These are phyloP conservation scores for Bullera alba DNA, from an alignment of 768 basidiomycete genomes.

Conservation along the genomic window DNA sequence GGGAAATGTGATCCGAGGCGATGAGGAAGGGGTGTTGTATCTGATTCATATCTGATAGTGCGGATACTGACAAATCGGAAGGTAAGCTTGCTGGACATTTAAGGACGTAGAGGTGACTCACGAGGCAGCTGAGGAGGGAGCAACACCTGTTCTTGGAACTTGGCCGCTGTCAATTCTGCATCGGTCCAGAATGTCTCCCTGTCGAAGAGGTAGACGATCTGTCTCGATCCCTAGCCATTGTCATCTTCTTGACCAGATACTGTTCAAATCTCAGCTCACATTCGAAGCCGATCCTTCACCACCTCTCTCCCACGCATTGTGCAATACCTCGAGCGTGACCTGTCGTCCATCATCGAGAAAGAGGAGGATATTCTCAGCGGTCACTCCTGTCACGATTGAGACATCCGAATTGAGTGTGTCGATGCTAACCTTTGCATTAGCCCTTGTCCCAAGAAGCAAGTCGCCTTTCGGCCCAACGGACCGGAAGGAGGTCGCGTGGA, in stretches of 20 bases:
- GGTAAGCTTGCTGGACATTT: not conserved
- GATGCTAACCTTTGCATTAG: not conserved
- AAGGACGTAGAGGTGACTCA: constrained; percentile 6
- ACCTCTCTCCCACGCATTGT: constrained; percentile 24
- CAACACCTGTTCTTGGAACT: constrained; percentile 26
- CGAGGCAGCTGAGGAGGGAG: constrained; percentile 30
- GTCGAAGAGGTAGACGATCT: constrained; percentile 35
- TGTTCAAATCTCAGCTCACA: constrained; percentile 15
- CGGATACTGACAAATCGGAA: constrained; percentile 7
- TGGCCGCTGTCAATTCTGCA: constrained; percentile 31
- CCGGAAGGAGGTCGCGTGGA: too few species aligned
- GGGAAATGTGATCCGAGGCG: constrained; percentile 31
- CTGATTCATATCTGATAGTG: constrained; percentile 9
- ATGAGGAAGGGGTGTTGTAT: constrained; percentile 31
- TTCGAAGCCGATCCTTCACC: constrained; percentile 14
- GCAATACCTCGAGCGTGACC: constrained; percentile 16
- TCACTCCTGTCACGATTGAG: constrained; percentile 1
- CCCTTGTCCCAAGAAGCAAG: too few species aligned
- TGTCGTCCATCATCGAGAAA: constrained; percentile 37
- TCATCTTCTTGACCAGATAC: not conserved
- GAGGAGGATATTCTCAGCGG: constrained; percentile 23
- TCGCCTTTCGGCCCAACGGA: too few species aligned
- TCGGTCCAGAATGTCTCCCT: constrained; percentile 38
- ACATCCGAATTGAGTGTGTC: constrained; percentile 12
- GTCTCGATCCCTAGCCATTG: constrained; percentile 6